Evolutionary conservation across 2,329 filamentous ascomycete species (phyloP), one percentile per base, ranked within the genome.

Genomic region (Fusarium paranaense): DNA sequence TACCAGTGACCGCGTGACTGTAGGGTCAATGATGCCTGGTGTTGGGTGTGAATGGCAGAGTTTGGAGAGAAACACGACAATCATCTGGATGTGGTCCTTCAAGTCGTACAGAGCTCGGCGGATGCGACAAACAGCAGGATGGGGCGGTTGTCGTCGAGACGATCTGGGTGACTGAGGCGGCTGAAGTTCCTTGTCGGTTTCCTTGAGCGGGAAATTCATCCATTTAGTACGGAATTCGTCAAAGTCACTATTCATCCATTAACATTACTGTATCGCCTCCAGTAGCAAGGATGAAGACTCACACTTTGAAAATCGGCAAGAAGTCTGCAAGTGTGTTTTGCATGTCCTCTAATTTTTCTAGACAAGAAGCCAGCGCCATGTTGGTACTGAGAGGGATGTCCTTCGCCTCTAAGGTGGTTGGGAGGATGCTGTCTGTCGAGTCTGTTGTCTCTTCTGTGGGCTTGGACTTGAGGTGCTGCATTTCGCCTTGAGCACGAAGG

Each of bases 291-390:
- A 25, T 16, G 5, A 25, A 22, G 32, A 58, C 77, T 73, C 10
- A 74, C 77, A 57, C 71, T 64, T 72, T 76, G 1, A 78, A 18
- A 9, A 75, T 79, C 0, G 77, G 77, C 3, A 78, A 33, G 20
- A 78, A 75, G 1, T 70, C 68, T 3, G 59, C 56, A 2, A 78
- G 62, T 0, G 45, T 16, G 1, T 35, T 50, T 4, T 68, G 45
- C 0, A 65, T 57, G 1, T 68, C 25, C 16, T 76, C 72, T 8
- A 78, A 14, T 0, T 47, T n/a, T 14, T 69, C 72, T 1, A 69
- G 50, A 4, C 27, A 56, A 1, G 45, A 38, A 0, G 70, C 70
- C 25, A 77, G 50, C 0, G 52, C 32, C 20, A 61, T 18, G 10
- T 77, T 75, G 1, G 37, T 6, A 1, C 30, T 27, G 18, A 78